phyloP scores from a whole-genome alignment of 1,284 basidiomycete genomes.

The Blastosporella zonata region DNA sequence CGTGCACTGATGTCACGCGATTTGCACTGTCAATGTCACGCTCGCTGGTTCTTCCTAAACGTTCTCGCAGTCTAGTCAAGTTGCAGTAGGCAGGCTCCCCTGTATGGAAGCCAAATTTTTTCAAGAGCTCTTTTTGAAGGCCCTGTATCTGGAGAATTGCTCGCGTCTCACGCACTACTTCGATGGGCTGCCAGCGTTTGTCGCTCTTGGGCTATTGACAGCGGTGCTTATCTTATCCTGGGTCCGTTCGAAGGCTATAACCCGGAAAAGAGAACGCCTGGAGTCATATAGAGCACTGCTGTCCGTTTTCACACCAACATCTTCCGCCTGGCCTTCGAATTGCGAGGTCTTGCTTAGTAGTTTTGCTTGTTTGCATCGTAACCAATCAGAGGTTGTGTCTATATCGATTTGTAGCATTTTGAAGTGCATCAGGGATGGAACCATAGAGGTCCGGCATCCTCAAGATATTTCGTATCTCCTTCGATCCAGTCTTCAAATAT shows the following conservation, averaged over 20 bases:
- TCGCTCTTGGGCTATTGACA: background rate
- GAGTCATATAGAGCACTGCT: conserved; percentile 26
- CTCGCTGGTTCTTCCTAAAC: too few relatives aligned
- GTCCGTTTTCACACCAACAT: conserved; percentile 31
- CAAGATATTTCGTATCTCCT: conserved; percentile 29
- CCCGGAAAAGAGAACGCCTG: background rate
- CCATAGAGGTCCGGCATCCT: conserved; percentile 33
- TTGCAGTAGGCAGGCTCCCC: too few relatives aligned
- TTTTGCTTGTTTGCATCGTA: conserved; percentile 6
- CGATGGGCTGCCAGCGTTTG: background rate
- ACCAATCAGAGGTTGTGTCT: conserved; percentile 19
- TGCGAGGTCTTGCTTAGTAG: conserved; percentile 21
- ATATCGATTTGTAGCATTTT: conserved; percentile 25
- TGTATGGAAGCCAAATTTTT: too few relatives aligned
- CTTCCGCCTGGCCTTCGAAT: conserved; percentile 29
- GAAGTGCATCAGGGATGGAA: conserved; percentile 25
- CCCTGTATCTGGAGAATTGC: too few relatives aligned
- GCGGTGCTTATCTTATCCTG: background rate
- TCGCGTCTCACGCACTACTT: too few relatives aligned
- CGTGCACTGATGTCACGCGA: background rate
- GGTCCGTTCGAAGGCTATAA: background rate
- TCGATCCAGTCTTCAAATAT: conserved; percentile 24
- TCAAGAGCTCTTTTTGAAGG: too few relatives aligned
- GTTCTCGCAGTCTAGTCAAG: too few relatives aligned
- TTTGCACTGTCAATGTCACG: background rate